phyloP scores from a whole-genome alignment of 2,329 filamentous ascomycete genomes.

The Cladosporium sp. region DNA sequence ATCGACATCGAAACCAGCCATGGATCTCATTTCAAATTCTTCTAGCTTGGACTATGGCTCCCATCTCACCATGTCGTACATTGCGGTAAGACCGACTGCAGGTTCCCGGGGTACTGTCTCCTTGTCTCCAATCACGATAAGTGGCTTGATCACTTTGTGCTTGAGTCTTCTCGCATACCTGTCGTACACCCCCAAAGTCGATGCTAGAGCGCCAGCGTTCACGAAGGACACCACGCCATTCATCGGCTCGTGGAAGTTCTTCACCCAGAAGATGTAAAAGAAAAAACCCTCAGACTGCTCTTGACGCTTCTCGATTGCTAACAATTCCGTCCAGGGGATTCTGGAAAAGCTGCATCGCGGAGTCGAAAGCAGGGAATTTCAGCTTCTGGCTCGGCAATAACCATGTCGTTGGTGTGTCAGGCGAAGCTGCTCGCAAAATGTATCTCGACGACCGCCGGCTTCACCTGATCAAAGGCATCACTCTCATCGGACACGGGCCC shows the following conservation, averaged over 20 bases:
- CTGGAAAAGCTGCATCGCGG: constrained; percentile 4
- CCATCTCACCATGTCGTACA: not conserved
- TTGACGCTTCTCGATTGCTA: not conserved
- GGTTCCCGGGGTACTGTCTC: not conserved
- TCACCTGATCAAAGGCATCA: constrained; percentile 8
- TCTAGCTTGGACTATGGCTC: not conserved
- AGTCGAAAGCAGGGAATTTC: constrained; percentile 15
- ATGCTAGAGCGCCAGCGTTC: constrained; percentile 2
- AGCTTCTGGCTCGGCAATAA: constrained; percentile 16
- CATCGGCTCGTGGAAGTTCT: constrained; percentile 11
- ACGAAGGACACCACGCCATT: constrained; percentile 12
- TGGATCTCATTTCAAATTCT: not conserved
- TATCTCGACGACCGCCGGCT: constrained; percentile 13
- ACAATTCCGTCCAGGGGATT: not conserved
- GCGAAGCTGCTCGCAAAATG: constrained; percentile 14
- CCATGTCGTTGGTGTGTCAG: constrained; percentile 15
- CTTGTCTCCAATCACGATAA: not conserved
- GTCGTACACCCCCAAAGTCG: not conserved
- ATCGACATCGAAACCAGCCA: not conserved
- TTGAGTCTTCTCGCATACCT: not conserved
- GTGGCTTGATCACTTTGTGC: not conserved
- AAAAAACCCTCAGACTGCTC: too few species aligned
- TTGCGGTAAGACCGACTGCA: not conserved
- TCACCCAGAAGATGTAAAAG: not conserved
- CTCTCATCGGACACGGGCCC: constrained; percentile 9